Conservation (phyloP, 176 grass and related monocot genomes). For the Dactylis glomerata region DNA sequence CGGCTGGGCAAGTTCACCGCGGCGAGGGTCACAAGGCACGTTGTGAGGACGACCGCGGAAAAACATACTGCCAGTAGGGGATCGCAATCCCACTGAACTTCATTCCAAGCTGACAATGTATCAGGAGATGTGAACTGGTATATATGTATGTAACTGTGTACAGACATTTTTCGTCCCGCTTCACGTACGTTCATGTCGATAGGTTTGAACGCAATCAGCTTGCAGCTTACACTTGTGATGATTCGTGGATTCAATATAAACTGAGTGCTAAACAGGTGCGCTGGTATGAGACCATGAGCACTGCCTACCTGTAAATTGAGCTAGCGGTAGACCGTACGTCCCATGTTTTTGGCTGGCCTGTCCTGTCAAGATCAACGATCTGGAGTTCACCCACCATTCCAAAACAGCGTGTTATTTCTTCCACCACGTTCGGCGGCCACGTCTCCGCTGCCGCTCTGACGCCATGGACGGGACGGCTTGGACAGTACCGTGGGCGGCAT, state of each 20-base stretch:
- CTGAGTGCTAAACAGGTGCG: conserved; percentile 32
- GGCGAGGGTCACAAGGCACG: conserved; percentile 20
- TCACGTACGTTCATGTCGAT: not conserved
- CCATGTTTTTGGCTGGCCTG: not conserved
- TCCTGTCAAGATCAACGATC: not conserved
- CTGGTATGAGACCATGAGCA: not conserved
- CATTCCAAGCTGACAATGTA: not conserved
- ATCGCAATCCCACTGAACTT: conserved; percentile 14
- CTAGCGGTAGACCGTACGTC: not conserved
- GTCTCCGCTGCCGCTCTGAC: too few relatives aligned
- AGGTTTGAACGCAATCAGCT: not conserved
- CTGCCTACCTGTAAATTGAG: not conserved
- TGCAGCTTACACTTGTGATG: not conserved
- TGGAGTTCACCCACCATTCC: not conserved
- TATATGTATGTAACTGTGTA: not conserved
- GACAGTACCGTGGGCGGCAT: too few relatives aligned
- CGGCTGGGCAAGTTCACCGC: not conserved
- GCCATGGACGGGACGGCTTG: too few relatives aligned
- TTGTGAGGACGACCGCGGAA: not conserved
- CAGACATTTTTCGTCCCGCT: not conserved
- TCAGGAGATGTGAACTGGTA: not conserved
- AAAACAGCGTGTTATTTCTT: not conserved
- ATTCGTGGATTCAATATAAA: conserved; percentile 32
- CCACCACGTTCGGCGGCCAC: too few relatives aligned
- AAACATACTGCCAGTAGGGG: not conserved